Evolutionary conservation across 306 rosid species (phyloP), one percentile per base, ranked within the genome.

Genomic region (Cercis canadensis): DNA sequence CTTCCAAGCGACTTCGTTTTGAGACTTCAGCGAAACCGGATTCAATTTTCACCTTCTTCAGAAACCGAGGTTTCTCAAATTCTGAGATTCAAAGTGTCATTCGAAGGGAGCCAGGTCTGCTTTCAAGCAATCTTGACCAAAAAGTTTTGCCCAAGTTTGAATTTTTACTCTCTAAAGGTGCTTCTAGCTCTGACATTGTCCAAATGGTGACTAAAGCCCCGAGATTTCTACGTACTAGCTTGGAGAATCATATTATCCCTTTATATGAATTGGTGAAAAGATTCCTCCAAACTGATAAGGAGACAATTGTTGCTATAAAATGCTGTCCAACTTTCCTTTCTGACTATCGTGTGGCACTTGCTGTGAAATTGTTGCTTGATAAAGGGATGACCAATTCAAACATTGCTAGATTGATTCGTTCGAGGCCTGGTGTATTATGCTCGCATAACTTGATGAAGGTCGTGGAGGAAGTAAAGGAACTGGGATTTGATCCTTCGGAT

Each of bases 401-500:
- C 4, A 70, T 80, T 34, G 24, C 54, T 45, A 33, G 13, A 3
- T 11, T 81, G 54, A 21, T 80, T 33, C 10, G 65, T 4, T 67
- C 50, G 16, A 43, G 49, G 12, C 49, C 49, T 11, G 11, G 4
- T 43, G 15, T 43, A 43, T 12, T 43, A 11, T 11, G 4, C n/a
- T 43, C 49, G 11, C 11, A 5, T 11, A 1, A 12, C 24, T 62
- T 78, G 32, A 67, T 39, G 47, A 11, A 31, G 60, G 32, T 5
- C 11, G 72, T 77, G 13, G 70, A 66, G 70, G 45, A 71, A 69
- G 75, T 85, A 3, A 64, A 34, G 78, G 66, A 51, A 18, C 73
- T 85, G 85, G 81, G 85, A 7, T 69, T 85, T 59, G 33, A 79
- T 63, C 21, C 75, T 72, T 62, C 18, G 24, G 65, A 18, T 24